A percentile compares a stretch with the other conserved stretches of the same genome.
phyloP scores from a whole-genome alignment of 73 alveolate species.

The Diophrys sp. region DNA sequence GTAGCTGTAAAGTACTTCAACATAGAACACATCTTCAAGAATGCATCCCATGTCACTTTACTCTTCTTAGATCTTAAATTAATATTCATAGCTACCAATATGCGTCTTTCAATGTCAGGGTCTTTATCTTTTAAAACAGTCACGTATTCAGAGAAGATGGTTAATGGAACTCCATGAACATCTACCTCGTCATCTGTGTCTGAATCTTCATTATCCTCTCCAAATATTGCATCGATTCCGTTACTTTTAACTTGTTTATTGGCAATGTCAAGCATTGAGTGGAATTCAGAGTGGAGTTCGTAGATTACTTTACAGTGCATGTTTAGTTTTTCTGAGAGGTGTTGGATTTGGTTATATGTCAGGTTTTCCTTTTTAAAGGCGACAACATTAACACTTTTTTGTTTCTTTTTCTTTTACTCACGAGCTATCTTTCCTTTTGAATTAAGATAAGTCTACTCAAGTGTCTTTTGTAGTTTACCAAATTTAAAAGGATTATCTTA shows the following conservation, averaged over 20 bases:
- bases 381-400: background rate
- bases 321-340: background rate
- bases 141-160: background rate
- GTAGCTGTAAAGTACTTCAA: background rate
- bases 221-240: background rate
- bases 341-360: background rate
- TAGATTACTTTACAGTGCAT: constrained; percentile 6
- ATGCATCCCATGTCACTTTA: background rate
- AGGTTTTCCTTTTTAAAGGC: background rate
- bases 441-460: background rate
- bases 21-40: background rate
- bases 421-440: background rate
- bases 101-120: background rate
- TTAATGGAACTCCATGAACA: constrained; percentile 1
- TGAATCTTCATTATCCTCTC: background rate
- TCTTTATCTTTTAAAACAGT: constrained; percentile 5
- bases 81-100: constrained; percentile 6
- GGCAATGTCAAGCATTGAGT: background rate
- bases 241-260: background rate
- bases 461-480: background rate
- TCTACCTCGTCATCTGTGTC: background rate
- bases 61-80: background rate
- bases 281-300: constrained; percentile 8
- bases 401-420: background rate
- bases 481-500: background rate